These are phyloP conservation scores for Larix kaempferi DNA, from an alignment of 75 land plant species.

Conservation along the genomic window DNA sequence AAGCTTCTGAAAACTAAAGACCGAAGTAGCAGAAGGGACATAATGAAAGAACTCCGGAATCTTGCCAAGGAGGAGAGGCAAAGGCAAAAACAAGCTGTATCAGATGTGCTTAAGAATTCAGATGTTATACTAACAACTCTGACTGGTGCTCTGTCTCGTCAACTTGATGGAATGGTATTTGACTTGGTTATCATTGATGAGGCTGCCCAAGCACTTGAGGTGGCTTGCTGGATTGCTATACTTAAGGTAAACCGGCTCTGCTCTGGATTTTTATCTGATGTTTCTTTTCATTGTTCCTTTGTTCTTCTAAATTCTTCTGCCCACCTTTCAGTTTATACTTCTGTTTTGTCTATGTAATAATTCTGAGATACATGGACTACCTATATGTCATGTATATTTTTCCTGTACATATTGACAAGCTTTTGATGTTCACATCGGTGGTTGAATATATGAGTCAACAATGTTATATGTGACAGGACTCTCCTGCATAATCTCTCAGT, in stretches of 20 bases:
- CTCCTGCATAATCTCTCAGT: too few species aligned
- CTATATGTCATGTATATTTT: background rate
- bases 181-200: conserved; percentile 98
- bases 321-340: background rate
- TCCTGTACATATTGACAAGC: background rate
- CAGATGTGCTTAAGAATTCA: conserved; percentile 86
- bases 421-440: too few species aligned
- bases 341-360: background rate
- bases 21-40: conserved; percentile 73
- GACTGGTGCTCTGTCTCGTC: conserved; percentile 80
- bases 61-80: conserved; percentile 96
- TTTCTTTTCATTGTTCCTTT: background rate
- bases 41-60: conserved; percentile 74
- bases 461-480: too few species aligned
- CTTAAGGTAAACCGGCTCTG: conserved; percentile 58
- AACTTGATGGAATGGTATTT: conserved; percentile 64
- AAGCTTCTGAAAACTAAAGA: conserved; percentile 89
- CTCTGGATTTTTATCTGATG: background rate
- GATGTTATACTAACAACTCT: conserved; percentile 91
- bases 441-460: too few species aligned
- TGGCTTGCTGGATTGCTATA: conserved; percentile 96
- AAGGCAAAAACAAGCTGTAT: conserved; percentile 89
- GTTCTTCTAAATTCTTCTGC: background rate
- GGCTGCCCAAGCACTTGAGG: conserved; percentile 97
- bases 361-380: background rate